Evolutionary conservation across 441 rosid species (phyloP), one percentile per base, ranked within the genome.

Genomic region (Aquilaria agallochum): DNA sequence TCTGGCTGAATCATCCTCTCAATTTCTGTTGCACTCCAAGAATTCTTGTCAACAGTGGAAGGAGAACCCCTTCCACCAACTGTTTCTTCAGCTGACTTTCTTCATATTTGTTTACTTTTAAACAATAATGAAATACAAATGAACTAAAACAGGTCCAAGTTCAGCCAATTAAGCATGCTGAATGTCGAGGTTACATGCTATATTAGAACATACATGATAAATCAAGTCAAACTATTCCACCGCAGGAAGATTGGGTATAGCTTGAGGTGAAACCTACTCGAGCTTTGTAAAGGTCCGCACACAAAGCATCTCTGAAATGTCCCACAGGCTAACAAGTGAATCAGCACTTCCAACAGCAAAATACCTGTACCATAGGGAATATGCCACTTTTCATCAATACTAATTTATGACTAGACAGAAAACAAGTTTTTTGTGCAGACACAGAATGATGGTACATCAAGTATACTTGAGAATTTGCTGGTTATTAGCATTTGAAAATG

Each of bases 261-360:
- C 55, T 50, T 14, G 49, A 34, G 48, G 14, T 63, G 32, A 55
- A 68, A 74, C 98, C 82, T 74, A 94, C 99, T 91, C 97, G 31
- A 91, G 99, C 73, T 91, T 94, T 12, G 90, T 84, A 72, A 94
- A 94, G 47, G 96, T 94, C 60, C 85, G 81, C 67, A 94, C 86
- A 49, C 99, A 94, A 55, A 91, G 95, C 97, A 87, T 91, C 75
- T 87, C 88, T 63, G 92, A 81, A 65, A 94, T 89, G 76, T 89
- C 92, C 97, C 99, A 94, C 57, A 94, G 97, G 84, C 97, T 91
- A 71, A 94, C 99, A 50, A 94, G 78, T 55, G 99, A 90, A 82
- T 91, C 99, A 13, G 99, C 99, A 83, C 99, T 94, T 69, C 99
- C 99, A 15, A 94, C 96, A 48, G 97, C 96, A 80, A 94, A 94